Percentiles rank a stretch among this genome's conserved stretches.
Conservation (phyloP, 805 yeast species). For the Saturnispora kantuleensis region DNA sequence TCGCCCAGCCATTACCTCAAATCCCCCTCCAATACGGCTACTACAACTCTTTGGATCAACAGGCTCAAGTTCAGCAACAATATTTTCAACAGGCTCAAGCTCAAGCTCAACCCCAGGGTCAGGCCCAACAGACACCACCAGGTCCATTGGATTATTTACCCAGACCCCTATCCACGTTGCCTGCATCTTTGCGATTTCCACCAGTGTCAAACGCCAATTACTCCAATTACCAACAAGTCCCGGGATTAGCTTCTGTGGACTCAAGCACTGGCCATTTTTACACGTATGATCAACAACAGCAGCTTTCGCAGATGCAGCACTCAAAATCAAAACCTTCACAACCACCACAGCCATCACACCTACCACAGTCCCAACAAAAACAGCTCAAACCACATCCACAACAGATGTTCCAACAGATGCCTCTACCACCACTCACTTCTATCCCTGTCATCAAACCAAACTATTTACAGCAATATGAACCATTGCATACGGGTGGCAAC, state of each 20-base stretch:
- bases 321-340: too few relatives aligned
- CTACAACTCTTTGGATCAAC: slow-evolving; percentile 1
- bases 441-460: background rate
- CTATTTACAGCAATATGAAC: background rate
- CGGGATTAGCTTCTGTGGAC: slow-evolving; percentile 8
- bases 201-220: background rate
- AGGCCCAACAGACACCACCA: background rate
- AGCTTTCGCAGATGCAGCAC: slow-evolving; percentile 6
- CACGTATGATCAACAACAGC: slow-evolving; percentile 8
- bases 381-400: background rate
- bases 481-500: too few relatives aligned
- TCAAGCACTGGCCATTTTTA: slow-evolving; percentile 10
- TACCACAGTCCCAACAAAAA: background rate
- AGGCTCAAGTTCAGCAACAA: slow-evolving; percentile 3
- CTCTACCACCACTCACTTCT: background rate
- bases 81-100: background rate
- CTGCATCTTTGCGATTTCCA: slow-evolving; percentile 6
- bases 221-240: background rate
- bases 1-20: slow-evolving; percentile 12
- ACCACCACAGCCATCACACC: background rate
- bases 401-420: slow-evolving; percentile 1
- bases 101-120: background rate
- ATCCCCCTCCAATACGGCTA: slow-evolving; percentile 4
- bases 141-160: background rate
- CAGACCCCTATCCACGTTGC: background rate